A percentile compares a stretch with the other conserved stretches of the same genome.
phyloP scores from a whole-genome alignment of 768 basidiomycete genomes.

The Hemileccinum rubropunctum region DNA sequence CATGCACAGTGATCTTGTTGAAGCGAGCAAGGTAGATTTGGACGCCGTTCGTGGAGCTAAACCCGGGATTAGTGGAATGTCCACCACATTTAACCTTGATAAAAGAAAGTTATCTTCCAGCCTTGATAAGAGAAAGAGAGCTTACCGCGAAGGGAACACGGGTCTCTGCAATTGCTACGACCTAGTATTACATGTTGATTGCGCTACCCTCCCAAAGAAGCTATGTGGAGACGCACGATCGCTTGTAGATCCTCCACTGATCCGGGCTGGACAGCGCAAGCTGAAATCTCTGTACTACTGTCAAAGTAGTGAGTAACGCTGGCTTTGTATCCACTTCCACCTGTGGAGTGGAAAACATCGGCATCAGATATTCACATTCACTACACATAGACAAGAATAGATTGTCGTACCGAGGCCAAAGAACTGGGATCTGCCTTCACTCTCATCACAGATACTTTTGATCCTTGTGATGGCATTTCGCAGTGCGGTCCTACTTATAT shows the following conservation, averaged over 20 bases:
- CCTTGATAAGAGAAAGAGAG: background rate
- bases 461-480: conserved; percentile 2
- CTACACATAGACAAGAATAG: background rate
- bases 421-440: conserved; percentile 6
- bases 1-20: conserved; percentile 13
- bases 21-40: conserved; percentile 29
- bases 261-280: conserved; percentile 13
- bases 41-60: conserved; percentile 33
- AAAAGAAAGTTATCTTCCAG: background rate
- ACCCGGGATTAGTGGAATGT: conserved; percentile 27
- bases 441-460: background rate
- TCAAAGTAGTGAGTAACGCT: conserved; percentile 12
- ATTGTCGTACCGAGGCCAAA: conserved; percentile 5
- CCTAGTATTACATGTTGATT: background rate
- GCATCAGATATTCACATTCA: background rate
- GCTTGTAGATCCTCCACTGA: conserved; percentile 5
- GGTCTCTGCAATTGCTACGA: conserved; percentile 6
- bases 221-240: conserved; percentile 3
- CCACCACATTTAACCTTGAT: conserved; percentile 34
- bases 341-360: background rate
- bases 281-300: conserved; percentile 11
- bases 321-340: conserved; percentile 14
- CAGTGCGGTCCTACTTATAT: background rate
- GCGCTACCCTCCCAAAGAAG: background rate
- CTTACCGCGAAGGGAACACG: conserved; percentile 13